Percentiles rank a stretch among this genome's conserved stretches.
Conservation (phyloP, 495 filamentous ascomycete species). For the Penicillium atrosanguineum region DNA sequence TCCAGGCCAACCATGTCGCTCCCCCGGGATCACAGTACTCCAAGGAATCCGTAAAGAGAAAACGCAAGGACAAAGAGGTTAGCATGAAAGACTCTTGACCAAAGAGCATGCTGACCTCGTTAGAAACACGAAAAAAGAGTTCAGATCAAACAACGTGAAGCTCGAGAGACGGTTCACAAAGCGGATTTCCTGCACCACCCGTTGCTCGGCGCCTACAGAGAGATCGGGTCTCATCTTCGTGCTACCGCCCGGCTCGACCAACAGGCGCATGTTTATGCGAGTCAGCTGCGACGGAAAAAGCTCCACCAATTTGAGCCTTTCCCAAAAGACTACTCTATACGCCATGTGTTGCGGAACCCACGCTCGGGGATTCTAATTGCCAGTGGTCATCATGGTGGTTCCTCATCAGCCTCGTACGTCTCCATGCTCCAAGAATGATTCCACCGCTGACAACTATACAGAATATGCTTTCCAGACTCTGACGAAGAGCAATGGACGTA, state of each 20-base stretch:
- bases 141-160: constrained; percentile 24
- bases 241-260: constrained; percentile 24
- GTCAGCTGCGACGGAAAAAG: constrained; percentile 30
- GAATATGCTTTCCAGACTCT: constrained; percentile 38
- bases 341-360: constrained; percentile 36
- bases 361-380: constrained; percentile 37
- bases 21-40: constrained; percentile 45
- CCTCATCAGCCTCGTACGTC: constrained; percentile 38
- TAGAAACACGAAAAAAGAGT: constrained; percentile 32
- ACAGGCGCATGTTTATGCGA: constrained; percentile 30
- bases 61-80: constrained; percentile 38
- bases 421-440: background rate
- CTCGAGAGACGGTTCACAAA: constrained; percentile 36
- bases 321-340: constrained; percentile 30
- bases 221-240: constrained; percentile 20
- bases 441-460: constrained; percentile 13
- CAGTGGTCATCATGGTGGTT: constrained; percentile 31
- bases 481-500: constrained; percentile 36
- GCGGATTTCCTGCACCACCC: constrained; percentile 28
- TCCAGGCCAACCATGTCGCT: constrained; percentile 49
- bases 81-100: background rate
- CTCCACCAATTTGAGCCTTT: constrained; percentile 37
- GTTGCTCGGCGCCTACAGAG: constrained; percentile 24
- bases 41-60: constrained; percentile 43
- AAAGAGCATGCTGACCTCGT: constrained; percentile 5